Percentiles rank a stretch among this genome's conserved stretches.
Conservation (phyloP, 495 filamentous ascomycete species). For the Xylaria intraflava region DNA sequence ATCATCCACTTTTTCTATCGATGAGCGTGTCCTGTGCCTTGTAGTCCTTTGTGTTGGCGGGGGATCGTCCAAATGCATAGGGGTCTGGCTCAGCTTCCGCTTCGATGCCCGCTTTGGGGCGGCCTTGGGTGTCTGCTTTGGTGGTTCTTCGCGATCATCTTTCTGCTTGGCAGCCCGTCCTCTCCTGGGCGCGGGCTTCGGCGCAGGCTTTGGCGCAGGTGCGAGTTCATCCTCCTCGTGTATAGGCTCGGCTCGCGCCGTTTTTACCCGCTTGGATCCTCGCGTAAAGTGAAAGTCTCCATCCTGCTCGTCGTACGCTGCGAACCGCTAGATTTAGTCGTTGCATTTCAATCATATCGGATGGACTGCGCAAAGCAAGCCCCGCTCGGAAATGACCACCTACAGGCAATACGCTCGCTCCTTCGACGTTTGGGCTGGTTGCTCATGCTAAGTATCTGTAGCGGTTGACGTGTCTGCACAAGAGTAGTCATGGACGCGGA, state of each 20-base stretch:
- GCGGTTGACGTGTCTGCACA: slow-evolving; percentile 50
- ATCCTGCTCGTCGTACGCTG: slow-evolving; percentile 58
- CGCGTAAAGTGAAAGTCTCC: slow-evolving; percentile 59
- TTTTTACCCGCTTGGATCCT: slow-evolving; percentile 47
- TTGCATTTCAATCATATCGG: background rate
- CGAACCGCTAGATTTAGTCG: slow-evolving; percentile 15
- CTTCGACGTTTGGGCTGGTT: slow-evolving; percentile 49
- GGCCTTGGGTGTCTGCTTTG: slow-evolving; percentile 19
- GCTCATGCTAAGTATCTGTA: slow-evolving; percentile 55
- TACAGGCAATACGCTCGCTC: slow-evolving; percentile 53
- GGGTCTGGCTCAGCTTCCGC: slow-evolving; percentile 36
- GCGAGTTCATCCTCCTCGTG: slow-evolving; percentile 30
- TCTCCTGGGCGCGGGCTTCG: slow-evolving; percentile 33
- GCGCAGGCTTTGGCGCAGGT: slow-evolving; percentile 35
- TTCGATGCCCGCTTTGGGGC: slow-evolving; percentile 32
- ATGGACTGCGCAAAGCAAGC: slow-evolving; percentile 1
- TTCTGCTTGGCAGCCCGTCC: slow-evolving; percentile 37
- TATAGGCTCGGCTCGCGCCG: slow-evolving; percentile 29
- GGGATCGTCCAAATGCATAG: slow-evolving; percentile 18
- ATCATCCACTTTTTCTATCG: slow-evolving; percentile 19
- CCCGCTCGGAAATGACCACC: slow-evolving; percentile 15
- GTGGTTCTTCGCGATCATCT: slow-evolving; percentile 32
- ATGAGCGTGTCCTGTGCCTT: slow-evolving; percentile 21
- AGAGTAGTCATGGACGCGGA: slow-evolving; percentile 55
- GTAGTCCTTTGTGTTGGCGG: slow-evolving; percentile 19